A percentile compares a stretch with the other conserved stretches of the same genome.
phyloP scores from a whole-genome alignment of 441 rosid species.

The Rhodomyrtus psidioides region DNA sequence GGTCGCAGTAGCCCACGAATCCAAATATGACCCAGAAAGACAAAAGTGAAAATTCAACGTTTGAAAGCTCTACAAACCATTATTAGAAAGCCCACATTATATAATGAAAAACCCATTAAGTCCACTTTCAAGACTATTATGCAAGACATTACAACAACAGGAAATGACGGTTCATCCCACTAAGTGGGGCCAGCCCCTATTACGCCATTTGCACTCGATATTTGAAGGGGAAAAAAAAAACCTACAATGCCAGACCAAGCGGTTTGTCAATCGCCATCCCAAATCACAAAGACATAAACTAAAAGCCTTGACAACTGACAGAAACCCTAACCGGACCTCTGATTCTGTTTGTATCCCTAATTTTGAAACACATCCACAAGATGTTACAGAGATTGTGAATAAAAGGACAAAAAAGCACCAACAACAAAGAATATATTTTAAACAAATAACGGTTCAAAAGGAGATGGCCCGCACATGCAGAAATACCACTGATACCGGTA shows the following conservation, averaged over 20 bases:
- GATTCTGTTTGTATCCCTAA: background rate
- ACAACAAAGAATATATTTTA: background rate
- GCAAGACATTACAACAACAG: background rate
- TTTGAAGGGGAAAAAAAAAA: background rate
- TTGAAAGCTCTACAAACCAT: background rate
- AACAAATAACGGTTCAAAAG: background rate
- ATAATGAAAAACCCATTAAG: background rate
- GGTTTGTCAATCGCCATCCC: background rate
- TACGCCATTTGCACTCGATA: background rate
- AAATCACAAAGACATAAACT: background rate
- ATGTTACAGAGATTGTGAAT: background rate
- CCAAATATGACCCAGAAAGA: background rate
- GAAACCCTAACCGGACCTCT: background rate
- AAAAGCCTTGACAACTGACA: background rate
- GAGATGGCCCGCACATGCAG: background rate
- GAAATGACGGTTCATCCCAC: background rate
- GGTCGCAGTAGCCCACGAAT: background rate
- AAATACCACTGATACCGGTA: background rate
- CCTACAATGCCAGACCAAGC: background rate
- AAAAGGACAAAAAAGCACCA: background rate
- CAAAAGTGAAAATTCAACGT: background rate
- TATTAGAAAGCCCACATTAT: background rate
- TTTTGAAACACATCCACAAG: background rate
- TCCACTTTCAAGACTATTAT: background rate
- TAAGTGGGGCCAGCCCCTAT: background rate